Evolutionary conservation across 73 alveolate genomes (phyloP), one percentile per base, ranked within the genome.

Genomic region (Paramecium sonneborni): DNA sequence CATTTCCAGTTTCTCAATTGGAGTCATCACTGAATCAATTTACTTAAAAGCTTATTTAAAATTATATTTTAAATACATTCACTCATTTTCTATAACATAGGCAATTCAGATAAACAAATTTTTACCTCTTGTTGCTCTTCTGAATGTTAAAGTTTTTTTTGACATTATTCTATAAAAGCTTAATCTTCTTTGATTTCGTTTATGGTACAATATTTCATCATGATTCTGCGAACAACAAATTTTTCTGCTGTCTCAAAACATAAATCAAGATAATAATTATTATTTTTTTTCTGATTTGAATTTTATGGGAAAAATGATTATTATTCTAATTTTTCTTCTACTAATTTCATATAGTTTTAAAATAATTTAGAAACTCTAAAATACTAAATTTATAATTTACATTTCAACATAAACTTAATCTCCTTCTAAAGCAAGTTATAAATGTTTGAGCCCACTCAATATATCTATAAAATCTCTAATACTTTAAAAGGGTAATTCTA

Each of bases 391-490:
- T 5, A 28, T 0, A 18, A 5, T 15, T 74, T 74, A 74, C 87
- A 74, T 74, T 9, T 74, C 87, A 15, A 37, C 30, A 23, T 9
- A 74, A 74, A 37, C 35, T 23, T 79, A 8, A 79, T 79, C 90
- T 20, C 90, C 74, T 20, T 79, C 74, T 23, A 79, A 3, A 6
- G 90, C 90, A 1, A 14, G n/a, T 10, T 79, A 0, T 5, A 79
- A 20, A 23, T 21, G 74, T 10, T 43, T 79, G 2, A 79, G 21
- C 18, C 90, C 90, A 43, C 62, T 24, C 18, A 79, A 24, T 23
- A 79, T 39, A 43, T 79, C 90, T 18, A 79, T 44, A 46, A 79
- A 79, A 37, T 79, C 90, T 44, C 90, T 79, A 9, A 79, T 38
- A 9, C 23, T 43, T 6, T 18, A 44, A 44, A 79, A 79, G 39